These are phyloP conservation scores for Rhodotorula sp. DNA, from an alignment of 1,284 basidiomycete species.

Conservation along the genomic window DNA sequence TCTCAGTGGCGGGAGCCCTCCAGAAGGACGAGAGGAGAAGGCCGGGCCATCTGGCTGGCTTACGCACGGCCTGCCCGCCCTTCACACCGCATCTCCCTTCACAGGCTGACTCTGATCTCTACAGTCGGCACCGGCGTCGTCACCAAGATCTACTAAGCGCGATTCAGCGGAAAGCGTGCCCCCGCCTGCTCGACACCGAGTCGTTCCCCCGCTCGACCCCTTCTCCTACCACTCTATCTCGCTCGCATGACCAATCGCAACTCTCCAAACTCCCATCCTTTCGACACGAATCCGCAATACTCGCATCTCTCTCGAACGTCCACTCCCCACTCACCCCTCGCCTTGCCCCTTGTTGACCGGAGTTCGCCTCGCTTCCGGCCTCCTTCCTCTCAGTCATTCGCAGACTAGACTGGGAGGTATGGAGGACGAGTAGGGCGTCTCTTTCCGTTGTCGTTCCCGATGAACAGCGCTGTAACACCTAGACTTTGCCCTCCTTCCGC, in stretches of 20 bases:
- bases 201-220: too few relatives aligned
- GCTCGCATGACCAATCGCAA: not conserved
- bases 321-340: not conserved
- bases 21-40: too few relatives aligned
- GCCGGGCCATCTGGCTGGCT: too few relatives aligned
- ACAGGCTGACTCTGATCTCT: not conserved
- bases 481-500: not conserved
- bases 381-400: too few relatives aligned
- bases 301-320: not conserved
- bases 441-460: not conserved
- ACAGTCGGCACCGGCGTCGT: constrained; percentile 87
- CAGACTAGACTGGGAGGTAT: too few relatives aligned
- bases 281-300: not conserved
- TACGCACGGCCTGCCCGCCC: too few relatives aligned
- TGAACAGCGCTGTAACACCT: not conserved
- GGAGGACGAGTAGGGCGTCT: not conserved
- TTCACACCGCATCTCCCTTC: too few relatives aligned
- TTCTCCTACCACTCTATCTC: too few relatives aligned
- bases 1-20: not conserved
- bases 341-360: not conserved
- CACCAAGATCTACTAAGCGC: constrained; percentile 56
- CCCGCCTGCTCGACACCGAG: too few relatives aligned
- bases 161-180: not conserved
- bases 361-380: too few relatives aligned
- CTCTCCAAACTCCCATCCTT: not conserved